Evolutionary conservation across 176 grass and related monocot genomes (phyloP), one percentile per base, ranked within the genome.

Genomic region (Alloteropsis semialata): DNA sequence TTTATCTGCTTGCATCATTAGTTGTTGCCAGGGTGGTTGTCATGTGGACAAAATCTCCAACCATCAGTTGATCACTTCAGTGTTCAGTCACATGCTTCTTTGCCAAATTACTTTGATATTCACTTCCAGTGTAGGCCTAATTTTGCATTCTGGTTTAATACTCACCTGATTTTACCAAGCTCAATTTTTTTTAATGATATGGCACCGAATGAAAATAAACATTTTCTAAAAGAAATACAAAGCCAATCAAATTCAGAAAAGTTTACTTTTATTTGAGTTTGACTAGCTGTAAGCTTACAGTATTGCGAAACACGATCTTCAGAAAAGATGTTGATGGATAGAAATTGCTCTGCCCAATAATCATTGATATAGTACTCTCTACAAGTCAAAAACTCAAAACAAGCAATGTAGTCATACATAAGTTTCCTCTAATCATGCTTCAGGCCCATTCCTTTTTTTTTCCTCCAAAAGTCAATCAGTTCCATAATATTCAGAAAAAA

Each of bases 401-500:
- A 7, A 69, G 41, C 0, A 36, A 81, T 25, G 28, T 36, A 44
- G 19, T 10, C 3, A 17, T 21, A 27, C 9, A 32, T 46, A 46
- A 8, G 1, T 60, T 81, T 46, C 25, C 33, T 55, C 27, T 8
- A 75, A 55, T 33, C 48, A 82, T 69, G 30, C 37, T 42, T 69
- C 33, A 25, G 41, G 25, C 22, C 19, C 19, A 28, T 50, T 49
- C 56, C 21, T 13, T 19, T 41, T 45, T 67, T 67, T 58, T 8
- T 2, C 9, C 12, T n/a, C 19, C 11, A 16, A n/a, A 86, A 65
- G 76, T 55, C 76, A 80, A 80, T 42, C 37, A 16, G 61, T 65
- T 84, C 63, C 66, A 72, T 42, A 84, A 87, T 75, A 81, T 44
- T 55, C 18, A 3, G 2, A 18, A 65, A 67, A 22, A 5, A 61